phyloP scores from a whole-genome alignment of 2,329 filamentous ascomycete genomes.

The Thielaviopsis punctulata region DNA sequence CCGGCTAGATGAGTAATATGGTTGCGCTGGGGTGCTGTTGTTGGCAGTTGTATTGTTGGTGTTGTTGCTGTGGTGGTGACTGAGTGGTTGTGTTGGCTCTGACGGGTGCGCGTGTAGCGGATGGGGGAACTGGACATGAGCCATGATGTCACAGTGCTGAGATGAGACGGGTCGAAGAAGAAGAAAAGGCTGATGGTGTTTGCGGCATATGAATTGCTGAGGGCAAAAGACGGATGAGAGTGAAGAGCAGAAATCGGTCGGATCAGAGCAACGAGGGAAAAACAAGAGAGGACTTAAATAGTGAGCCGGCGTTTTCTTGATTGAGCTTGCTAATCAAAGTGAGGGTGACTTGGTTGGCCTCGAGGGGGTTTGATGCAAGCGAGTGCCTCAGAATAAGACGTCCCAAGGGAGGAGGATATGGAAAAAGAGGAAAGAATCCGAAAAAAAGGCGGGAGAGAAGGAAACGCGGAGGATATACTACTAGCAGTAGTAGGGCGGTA shows the following conservation, averaged over 20 bases:
- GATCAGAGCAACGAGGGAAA: too few species aligned
- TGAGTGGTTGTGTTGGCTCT: not conserved
- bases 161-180: not conserved
- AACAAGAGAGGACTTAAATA: too few species aligned
- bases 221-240: too few species aligned
- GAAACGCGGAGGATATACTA: too few species aligned
- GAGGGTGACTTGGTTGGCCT: not conserved
- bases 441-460: not conserved
- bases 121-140: slow-evolving; percentile 2
- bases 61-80: not conserved
- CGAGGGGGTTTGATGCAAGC: not conserved
- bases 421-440: not conserved
- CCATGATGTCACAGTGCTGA: not conserved
- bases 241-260: too few species aligned
- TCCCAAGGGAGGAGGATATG: not conserved
- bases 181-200: not conserved
- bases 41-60: not conserved
- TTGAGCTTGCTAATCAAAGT: too few species aligned
- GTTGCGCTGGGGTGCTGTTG: not conserved
- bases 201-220: too few species aligned
- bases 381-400: not conserved
- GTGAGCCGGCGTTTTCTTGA: too few species aligned
- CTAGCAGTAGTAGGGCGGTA: too few species aligned
- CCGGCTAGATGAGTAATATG: not conserved
- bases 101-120: not conserved